Evolutionary conservation across 192 early-diverging fungal genomes (phyloP).

Genomic region (Martensiomyces pterosporus): DNA sequence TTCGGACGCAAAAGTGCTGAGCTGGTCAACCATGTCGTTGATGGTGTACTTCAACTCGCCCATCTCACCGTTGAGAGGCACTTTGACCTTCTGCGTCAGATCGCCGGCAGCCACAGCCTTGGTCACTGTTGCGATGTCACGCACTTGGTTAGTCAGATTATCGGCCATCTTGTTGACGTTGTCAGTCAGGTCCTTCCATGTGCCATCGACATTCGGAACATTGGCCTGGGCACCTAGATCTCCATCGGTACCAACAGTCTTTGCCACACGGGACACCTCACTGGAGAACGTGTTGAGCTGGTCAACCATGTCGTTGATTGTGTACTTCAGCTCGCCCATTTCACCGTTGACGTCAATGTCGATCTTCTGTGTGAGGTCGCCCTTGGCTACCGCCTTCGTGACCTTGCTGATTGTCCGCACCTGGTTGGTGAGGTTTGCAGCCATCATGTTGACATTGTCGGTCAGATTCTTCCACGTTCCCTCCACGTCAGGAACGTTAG

Average conservation of each 20-base stretch:
- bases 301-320: conserved; percentile 56
- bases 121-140: conserved; percentile 56
- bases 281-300: conserved; percentile 50
- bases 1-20: conserved; percentile 52
- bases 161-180: conserved; percentile 63
- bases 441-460: conserved; percentile 55
- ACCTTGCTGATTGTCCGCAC: conserved; percentile 53
- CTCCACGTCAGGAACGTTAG: conserved; percentile 36
- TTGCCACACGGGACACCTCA: conserved; percentile 59
- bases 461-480: conserved; percentile 52
- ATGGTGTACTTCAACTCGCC: conserved; percentile 48
- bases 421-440: conserved; percentile 55
- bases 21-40: conserved; percentile 47
- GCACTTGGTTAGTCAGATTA: conserved; percentile 58
- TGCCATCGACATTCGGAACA: conserved; percentile 51
- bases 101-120: conserved; percentile 46
- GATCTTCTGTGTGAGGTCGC: conserved; percentile 49
- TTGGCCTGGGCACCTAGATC: conserved; percentile 58
- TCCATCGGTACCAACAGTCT: conserved; percentile 62
- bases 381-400: conserved; percentile 50
- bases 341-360: conserved; percentile 49
- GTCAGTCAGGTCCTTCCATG: conserved; percentile 60
- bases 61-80: conserved; percentile 46
- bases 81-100: conserved; percentile 41
- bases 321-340: conserved; percentile 53